phyloP scores from a whole-genome alignment of 768 basidiomycete species.

The Chalciporus piperatus region DNA sequence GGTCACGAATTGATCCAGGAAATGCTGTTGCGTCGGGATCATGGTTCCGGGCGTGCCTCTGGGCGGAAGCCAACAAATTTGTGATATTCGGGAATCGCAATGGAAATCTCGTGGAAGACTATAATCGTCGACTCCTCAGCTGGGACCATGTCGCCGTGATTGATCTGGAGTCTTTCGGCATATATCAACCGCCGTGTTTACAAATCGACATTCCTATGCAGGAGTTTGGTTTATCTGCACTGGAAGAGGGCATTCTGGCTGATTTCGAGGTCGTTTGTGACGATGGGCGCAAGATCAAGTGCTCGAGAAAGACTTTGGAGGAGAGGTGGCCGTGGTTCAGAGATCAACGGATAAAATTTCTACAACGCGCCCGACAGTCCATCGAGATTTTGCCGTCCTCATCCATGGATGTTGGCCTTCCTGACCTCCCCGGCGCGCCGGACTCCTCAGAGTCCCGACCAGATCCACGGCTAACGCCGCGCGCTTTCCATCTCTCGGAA shows the following conservation, averaged over 20 bases:
- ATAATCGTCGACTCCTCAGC: conserved; percentile 84
- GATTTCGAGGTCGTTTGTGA: conserved; percentile 95
- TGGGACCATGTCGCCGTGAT: conserved; percentile 92
- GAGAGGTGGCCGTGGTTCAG: conserved; percentile 97
- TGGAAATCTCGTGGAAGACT: conserved; percentile 88
- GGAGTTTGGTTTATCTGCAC: conserved; percentile 76
- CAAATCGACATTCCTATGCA: conserved; percentile 71
- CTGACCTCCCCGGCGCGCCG: conserved; percentile 54
- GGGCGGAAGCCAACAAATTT: conserved; percentile 81
- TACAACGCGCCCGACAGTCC: conserved; percentile 53
- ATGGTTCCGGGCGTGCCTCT: conserved; percentile 92
- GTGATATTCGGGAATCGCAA: conserved; percentile 88
- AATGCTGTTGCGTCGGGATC: conserved; percentile 83
- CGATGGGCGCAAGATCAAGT: conserved; percentile 79
- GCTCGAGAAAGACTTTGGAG: conserved; percentile 81
- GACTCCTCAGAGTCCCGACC: conserved; percentile 51
- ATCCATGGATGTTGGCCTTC: conserved; percentile 59
- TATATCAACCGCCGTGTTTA: conserved; percentile 81
- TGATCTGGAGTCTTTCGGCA: conserved; percentile 92
- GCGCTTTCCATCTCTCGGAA: conserved; percentile 79
- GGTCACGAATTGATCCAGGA: conserved; percentile 88
- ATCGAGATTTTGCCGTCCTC: conserved; percentile 60
- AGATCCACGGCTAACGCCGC: conserved; percentile 79
- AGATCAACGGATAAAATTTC: conserved; percentile 58
- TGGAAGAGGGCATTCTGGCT: conserved; percentile 77